A percentile compares a stretch with the other conserved stretches of the same genome.
Conservation (phyloP, 352 stramenopile genomes). For the Pelagophyceae sp. region DNA sequence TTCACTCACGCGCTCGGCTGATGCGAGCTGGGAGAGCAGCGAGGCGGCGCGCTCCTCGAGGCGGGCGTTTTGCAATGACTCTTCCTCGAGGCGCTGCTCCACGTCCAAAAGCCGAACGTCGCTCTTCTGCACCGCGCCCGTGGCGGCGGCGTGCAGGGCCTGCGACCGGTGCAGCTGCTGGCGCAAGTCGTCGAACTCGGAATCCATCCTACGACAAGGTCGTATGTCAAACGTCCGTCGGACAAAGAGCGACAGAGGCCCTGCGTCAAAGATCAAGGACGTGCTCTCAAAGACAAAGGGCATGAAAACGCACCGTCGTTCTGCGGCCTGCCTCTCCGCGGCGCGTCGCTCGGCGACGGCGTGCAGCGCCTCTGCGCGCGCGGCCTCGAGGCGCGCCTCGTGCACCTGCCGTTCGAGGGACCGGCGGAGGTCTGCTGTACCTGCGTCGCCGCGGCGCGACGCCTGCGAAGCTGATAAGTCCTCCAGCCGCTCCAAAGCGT, state of each 20-base stretch:
- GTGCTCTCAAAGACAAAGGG: too few relatives aligned
- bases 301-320: background rate
- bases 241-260: too few relatives aligned
- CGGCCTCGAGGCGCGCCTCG: background rate
- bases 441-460: background rate
- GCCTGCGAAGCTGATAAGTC: background rate
- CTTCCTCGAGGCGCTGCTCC: background rate
- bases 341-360: background rate
- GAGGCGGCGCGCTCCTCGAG: background rate
- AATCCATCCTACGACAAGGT: too few relatives aligned
- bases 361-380: background rate
- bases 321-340: background rate
- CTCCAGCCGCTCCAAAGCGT: background rate
- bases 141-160: background rate
- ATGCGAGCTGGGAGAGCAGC: conserved; percentile 3
- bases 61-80: background rate
- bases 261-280: too few relatives aligned
- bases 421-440: background rate
- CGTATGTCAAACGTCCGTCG: too few relatives aligned
- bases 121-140: background rate
- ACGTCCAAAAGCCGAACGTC: background rate
- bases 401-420: background rate
- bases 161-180: background rate
- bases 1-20: background rate
- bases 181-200: background rate